These are phyloP conservation scores for Aquanectria penicillioides DNA, from an alignment of 2,329 filamentous ascomycete species.

Conservation along the genomic window DNA sequence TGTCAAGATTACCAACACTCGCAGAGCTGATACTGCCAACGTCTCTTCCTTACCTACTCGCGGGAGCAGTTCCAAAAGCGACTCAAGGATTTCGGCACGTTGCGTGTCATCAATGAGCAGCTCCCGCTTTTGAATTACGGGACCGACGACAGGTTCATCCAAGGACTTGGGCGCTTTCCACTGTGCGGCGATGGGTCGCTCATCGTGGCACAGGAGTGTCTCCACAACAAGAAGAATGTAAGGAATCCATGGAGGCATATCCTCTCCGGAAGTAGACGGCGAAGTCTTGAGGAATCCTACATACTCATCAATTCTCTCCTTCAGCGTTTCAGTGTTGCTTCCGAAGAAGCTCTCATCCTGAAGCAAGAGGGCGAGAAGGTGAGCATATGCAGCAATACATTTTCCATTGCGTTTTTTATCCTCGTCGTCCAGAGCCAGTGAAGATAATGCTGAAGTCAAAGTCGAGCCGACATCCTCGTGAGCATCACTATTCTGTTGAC, in stretches of 20 bases:
- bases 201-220: conserved; percentile 88
- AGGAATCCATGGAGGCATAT: conserved; percentile 91
- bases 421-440: conserved; percentile 69
- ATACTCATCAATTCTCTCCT: conserved; percentile 79
- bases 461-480: conserved; percentile 83
- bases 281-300: conserved; percentile 81
- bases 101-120: conserved; percentile 67
- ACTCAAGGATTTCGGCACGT: conserved; percentile 76
- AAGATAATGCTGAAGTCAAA: conserved; percentile 84
- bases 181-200: conserved; percentile 77
- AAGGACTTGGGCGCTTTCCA: conserved; percentile 71
- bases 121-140: conserved; percentile 70
- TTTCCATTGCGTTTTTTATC: conserved; percentile 70
- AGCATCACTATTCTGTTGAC: conserved; percentile 65
- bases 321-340: conserved; percentile 77
- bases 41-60: conserved; percentile 88
- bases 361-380: conserved; percentile 87
- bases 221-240: conserved; percentile 92
- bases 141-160: conserved; percentile 58
- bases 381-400: conserved; percentile 86
- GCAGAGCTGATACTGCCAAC: conserved; percentile 82
- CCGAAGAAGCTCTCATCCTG: conserved; percentile 85
- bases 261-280: conserved; percentile 73
- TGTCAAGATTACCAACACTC: conserved; percentile 89
- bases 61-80: conserved; percentile 84